These are phyloP conservation scores for Vitis rupestris DNA, from an alignment of 164 flowering plant genomes.

Conservation along the genomic window DNA sequence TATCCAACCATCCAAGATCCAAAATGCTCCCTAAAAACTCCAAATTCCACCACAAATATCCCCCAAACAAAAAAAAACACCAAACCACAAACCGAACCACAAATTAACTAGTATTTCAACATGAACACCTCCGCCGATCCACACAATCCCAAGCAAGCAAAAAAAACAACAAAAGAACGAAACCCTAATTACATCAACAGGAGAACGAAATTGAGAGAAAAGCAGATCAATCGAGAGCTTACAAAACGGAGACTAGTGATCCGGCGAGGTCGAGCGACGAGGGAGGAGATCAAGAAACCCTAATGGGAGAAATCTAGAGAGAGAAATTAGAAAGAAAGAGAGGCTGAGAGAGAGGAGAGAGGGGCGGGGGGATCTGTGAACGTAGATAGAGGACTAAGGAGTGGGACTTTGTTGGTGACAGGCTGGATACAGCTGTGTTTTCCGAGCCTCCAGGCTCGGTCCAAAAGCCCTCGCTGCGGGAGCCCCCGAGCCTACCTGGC, in stretches of 20 bases:
- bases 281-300: conserved; percentile 25
- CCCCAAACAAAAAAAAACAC: too few species aligned
- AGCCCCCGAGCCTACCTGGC: conserved; percentile 28
- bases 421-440: conserved; percentile 56
- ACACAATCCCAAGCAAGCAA: background rate
- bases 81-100: too few species aligned
- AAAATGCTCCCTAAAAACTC: too few species aligned
- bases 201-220: conserved; percentile 4
- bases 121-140: background rate
- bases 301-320: conserved; percentile 3
- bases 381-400: conserved; percentile 27
- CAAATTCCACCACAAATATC: too few species aligned
- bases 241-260: conserved; percentile 23
- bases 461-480: conserved; percentile 6
- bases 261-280: conserved; percentile 5
- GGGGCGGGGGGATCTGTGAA: conserved; percentile 7
- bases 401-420: conserved; percentile 57
- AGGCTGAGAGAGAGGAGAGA: conserved; percentile 4
- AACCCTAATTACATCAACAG: background rate
- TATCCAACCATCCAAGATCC: too few species aligned
- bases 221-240: conserved; percentile 20
- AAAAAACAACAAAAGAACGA: background rate
- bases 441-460: conserved; percentile 31
- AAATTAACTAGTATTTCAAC: background rate
- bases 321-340: background rate